Evolutionary conservation across 2,329 filamentous ascomycete genomes (phyloP), one percentile per base, ranked within the genome.

Genomic region (Fusarium virguliforme): DNA sequence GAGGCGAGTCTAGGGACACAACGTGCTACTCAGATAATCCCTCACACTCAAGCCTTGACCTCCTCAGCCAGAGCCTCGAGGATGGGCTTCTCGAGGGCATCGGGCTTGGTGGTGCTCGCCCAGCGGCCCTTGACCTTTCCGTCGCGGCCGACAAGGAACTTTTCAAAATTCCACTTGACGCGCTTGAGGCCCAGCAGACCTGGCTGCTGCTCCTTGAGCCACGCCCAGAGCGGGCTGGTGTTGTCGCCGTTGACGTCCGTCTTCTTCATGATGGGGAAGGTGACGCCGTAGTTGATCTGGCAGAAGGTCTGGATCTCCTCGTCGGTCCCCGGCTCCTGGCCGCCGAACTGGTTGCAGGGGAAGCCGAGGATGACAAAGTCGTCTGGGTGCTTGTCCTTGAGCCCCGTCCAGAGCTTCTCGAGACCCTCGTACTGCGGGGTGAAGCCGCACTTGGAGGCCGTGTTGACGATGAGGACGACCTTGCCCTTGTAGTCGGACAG

Each of bases 121-220:
- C 94, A 99, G 72, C 96, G 86, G 30, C 88, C 88, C 83, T 93
- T 92, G 75, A 98, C 94, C 83, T 92, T 88, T 28, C 96, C 96
- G 81, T 98, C 94, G 68, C 89, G 88, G 67, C 91, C 92, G 72
- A 99, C 86, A 71, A 99, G 85, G 84, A 98, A 99, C 89, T 99
- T 99, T 83, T 99, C 96, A 85, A 98, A 99, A 85, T 99, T 99
- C 96, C 96, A 99, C 92, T 98, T 98, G 77, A 99, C 87, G 69
- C 91, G 84, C 91, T 97, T 95, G 79, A 98, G 81, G 22, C 96
- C 96, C 84, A 98, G 84, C 62, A 98, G 78, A 24, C 96, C 95
- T 1, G 95, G 88, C 86, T 94, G 92, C 83, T 91, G 84, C 46
- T 83, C 81, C 86, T 92, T 92, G 78, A 92, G 82, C 89, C 89